These are phyloP conservation scores for Metschnikowia reukaufii DNA, from an alignment of 805 yeast species.

Conservation along the genomic window DNA sequence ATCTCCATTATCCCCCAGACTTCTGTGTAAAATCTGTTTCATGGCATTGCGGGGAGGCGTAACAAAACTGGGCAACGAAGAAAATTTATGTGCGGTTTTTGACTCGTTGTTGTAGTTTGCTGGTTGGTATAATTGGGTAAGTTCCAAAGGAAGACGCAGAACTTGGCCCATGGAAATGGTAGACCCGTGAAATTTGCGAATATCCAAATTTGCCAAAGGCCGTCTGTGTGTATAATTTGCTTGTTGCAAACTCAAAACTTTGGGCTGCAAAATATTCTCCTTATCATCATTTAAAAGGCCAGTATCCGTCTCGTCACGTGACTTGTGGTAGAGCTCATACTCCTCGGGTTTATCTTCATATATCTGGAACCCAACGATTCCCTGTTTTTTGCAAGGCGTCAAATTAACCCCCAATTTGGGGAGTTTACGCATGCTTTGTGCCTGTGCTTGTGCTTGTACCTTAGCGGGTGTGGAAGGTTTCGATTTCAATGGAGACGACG, in stretches of 20 bases:
- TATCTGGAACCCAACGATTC: constrained; percentile 16
- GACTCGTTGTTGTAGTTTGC: constrained; percentile 28
- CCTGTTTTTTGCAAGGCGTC: constrained; percentile 4
- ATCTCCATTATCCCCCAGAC: constrained; percentile 3
- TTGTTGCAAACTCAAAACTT: constrained; percentile 16
- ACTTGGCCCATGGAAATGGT: constrained; percentile 13
- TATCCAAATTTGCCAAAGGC: constrained; percentile 31
- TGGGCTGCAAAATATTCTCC: constrained; percentile 42
- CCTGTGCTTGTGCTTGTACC: constrained; percentile 12
- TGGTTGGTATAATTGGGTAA: constrained; percentile 33
- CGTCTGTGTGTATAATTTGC: constrained; percentile 16
- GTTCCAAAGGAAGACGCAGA: constrained; percentile 17
- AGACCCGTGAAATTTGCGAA: constrained; percentile 34
- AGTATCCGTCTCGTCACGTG: constrained; percentile 1
- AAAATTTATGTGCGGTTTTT: constrained; percentile 31
- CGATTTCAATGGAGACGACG: constrained; percentile 19
- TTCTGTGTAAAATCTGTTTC: constrained; percentile 24
- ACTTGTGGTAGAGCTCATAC: constrained; percentile 15
- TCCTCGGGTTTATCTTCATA: constrained; percentile 20
- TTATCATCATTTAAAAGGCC: constrained; percentile 32
- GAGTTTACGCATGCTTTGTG: constrained; percentile 14
- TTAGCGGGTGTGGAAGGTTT: constrained; percentile 15
- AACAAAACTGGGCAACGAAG: constrained; percentile 30
- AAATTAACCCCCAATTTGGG: constrained; percentile 12
- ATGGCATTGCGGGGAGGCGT: constrained; percentile 35